Base-by-base conservation (phyloP, 2,329 filamentous ascomycete genomes). In the Lasiodiplodia theobromae region DNA sequence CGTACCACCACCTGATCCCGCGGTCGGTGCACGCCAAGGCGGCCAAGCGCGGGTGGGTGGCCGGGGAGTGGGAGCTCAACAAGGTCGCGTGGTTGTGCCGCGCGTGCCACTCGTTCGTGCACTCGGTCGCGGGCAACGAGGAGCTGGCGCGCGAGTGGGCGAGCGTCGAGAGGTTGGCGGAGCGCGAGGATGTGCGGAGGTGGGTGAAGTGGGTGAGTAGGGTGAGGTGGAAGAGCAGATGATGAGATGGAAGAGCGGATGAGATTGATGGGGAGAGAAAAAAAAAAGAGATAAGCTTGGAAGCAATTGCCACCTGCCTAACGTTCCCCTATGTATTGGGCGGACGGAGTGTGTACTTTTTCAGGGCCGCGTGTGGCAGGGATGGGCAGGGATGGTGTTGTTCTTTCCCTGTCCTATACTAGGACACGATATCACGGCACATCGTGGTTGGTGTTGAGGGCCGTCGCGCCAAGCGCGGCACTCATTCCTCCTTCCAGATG, bases 1-100 rank as follows among this genome's bases (percentile, higher is more conserved):
- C 91, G 0, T 96, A 96, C 77, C 93, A 97, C 76, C 93, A 96
- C 80, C 82, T 97, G 53, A 94, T 97, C 66, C 93, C 93, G n/a
- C 86, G 88, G 51, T 86, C 87, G 53, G 89, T 93, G 69, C 93
- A 96, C 78, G 89, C 86, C 8, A 93, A 93, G 76, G 92, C 87
- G 3, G 77, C 93, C 49, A 93, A 92, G 82, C 84, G 92, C 52
- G 91, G 91, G 1, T 96, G 93, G 93, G 92, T 94, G 81, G 86
- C 86, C 25, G 25, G 25, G 3, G 87, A 89, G 71, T 91, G 92
- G 77, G 87, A 89, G 80, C 77, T 96, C 78, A 88, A 92, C 74
- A 93, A 89, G 76, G 93, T 96, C 23, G 93, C 93, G 14, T 96
- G 93, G 93, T 80, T 97, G 72, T 96, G 93, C 79, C 85, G 92